Percentiles rank a stretch among this genome's conserved stretches.
Conservation (phyloP, 768 basidiomycete genomes). For the Amyloporia xantha region DNA sequence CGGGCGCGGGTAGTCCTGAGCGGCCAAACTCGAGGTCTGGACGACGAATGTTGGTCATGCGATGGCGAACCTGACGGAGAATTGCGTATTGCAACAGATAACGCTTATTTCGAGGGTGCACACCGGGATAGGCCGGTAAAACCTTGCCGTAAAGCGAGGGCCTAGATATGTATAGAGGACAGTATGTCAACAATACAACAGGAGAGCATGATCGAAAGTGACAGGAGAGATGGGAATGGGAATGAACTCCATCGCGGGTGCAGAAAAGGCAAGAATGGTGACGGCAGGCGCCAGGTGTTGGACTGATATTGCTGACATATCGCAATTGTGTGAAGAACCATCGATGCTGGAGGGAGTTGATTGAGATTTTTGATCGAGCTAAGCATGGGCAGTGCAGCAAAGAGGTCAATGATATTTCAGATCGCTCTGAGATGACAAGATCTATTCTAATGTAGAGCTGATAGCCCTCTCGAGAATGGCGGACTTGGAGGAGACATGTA, state of each 20-base stretch:
- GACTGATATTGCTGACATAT: no score
- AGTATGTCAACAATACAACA: not conserved
- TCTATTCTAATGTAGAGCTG: no score
- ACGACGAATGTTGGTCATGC: not conserved
- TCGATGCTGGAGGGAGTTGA: no score
- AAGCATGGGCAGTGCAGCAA: no score
- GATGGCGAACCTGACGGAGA: not conserved
- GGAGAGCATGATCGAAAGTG: not conserved
- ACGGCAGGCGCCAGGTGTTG: no score
- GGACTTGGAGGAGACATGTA: no score
- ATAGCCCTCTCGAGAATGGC: no score
- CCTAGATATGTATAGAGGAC: not conserved
- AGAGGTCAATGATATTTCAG: no score
- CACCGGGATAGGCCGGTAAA: not conserved
- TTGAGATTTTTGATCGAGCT: no score
- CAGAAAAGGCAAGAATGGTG: not conserved
- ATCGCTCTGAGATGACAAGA: no score
- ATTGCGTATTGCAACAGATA: not conserved
- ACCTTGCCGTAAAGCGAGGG: not conserved
- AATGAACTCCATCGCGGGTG: not conserved
- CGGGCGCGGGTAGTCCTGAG: not conserved
- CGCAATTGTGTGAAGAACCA: not conserved
- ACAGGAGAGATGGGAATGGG: not conserved
- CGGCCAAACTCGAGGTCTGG: not conserved
- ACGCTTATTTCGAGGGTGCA: not conserved